A percentile compares a stretch with the other conserved stretches of the same genome.
Evolutionary conservation across 148 eudicot species (phyloP).

Genomic region (Diospyros kaki): DNA sequence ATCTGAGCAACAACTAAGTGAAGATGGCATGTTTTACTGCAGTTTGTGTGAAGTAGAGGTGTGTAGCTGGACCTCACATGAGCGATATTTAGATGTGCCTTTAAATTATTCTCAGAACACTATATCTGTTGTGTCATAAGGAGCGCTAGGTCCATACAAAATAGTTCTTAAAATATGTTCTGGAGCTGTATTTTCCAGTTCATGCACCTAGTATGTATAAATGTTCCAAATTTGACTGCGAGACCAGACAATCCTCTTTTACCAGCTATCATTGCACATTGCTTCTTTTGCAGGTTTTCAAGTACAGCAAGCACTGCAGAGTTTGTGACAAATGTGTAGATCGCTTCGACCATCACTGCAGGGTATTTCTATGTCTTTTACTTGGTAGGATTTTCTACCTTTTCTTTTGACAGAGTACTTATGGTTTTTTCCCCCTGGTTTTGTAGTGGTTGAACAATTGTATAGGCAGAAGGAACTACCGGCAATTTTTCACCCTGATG

Average conservation of each 20-base stretch:
- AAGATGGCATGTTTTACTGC: conserved; percentile 99
- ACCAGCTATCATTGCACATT: conserved; percentile 8
- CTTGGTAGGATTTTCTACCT: neutral
- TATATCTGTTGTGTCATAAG: neutral
- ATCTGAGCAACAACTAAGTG: conserved; percentile 68
- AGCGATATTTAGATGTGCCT: neutral
- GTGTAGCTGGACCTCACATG: conserved; percentile 1
- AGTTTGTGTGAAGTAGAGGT: conserved; percentile 99
- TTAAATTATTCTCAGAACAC: neutral
- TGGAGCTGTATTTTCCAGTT: neutral
- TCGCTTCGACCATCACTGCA: conserved; percentile 94
- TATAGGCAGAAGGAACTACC: conserved; percentile 73
- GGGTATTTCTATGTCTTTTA: conserved; percentile 49
- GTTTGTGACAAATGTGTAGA: conserved; percentile 98
- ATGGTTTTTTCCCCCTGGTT: conserved; percentile 3
- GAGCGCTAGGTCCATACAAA: neutral
- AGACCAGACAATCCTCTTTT: neutral
- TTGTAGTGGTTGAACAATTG: conserved; percentile 64
- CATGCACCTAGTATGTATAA: neutral
- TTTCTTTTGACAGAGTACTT: conserved; percentile 7
- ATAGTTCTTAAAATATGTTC: neutral
- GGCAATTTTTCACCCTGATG: conserved; percentile 94
- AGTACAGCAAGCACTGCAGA: conserved; percentile 99
- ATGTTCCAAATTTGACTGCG: neutral
- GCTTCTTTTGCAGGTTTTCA: conserved; percentile 65